Evolutionary conservation across 305 asterid species (phyloP).

Genomic region (Fraxinus paxiana): DNA sequence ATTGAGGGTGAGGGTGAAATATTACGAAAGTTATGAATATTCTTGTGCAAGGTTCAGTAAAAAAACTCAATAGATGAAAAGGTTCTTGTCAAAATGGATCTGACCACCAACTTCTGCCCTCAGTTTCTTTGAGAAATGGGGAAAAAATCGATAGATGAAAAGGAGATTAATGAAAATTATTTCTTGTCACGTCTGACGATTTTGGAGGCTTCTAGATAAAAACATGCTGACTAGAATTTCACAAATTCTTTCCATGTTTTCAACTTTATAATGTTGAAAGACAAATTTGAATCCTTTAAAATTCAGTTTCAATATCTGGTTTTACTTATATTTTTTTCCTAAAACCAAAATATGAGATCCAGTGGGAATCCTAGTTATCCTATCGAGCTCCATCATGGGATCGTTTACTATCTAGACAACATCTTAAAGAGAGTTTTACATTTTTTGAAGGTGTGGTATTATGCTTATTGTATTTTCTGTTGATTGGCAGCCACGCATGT

Average conservation of each 20-base stretch:
- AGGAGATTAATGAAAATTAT: background rate
- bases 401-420: background rate
- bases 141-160: background rate
- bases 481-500: too few relatives aligned
- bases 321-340: background rate
- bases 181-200: too few relatives aligned
- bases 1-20: background rate
- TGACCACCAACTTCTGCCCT: background rate
- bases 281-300: background rate
- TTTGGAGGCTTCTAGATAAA: background rate
- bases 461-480: background rate
- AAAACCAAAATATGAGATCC: background rate
- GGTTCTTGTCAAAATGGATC: background rate
- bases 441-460: background rate
- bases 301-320: background rate
- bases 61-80: background rate
- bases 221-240: background rate
- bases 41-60: background rate
- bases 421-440: background rate
- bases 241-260: background rate
- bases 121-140: conserved; percentile 8
- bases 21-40: background rate
- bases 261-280: background rate
- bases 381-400: background rate
- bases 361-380: background rate